phyloP scores from a whole-genome alignment of 2,329 filamentous ascomycete species.

The Talaromyces sp. region DNA sequence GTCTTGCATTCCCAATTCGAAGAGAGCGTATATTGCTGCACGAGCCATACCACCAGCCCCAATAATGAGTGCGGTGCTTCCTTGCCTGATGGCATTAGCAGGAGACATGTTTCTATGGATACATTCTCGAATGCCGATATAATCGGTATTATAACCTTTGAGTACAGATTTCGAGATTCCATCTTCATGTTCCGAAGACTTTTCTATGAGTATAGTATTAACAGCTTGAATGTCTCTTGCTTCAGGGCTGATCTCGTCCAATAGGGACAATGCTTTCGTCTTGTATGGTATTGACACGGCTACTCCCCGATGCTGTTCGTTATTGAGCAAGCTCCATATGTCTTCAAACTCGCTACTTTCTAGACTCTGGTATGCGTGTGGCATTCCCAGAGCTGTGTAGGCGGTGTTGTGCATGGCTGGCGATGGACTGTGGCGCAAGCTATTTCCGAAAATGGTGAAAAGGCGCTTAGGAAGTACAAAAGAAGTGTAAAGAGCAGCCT shows the following conservation, averaged over 20 bases:
- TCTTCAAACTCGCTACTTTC: slow-evolving; percentile 18
- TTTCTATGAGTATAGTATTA: slow-evolving; percentile 29
- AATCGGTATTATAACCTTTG: slow-evolving; percentile 32
- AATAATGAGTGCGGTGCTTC: slow-evolving; percentile 18
- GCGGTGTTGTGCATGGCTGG: slow-evolving; percentile 31
- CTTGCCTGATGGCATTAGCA: slow-evolving; percentile 6
- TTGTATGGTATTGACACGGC: slow-evolving; percentile 31
- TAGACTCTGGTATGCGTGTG: slow-evolving; percentile 24
- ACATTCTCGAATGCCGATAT: slow-evolving; percentile 31
- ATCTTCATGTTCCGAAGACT: slow-evolving; percentile 6
- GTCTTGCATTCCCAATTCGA: slow-evolving; percentile 21
- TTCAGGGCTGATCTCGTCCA: slow-evolving; percentile 26
- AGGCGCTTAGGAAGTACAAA: slow-evolving; percentile 22
- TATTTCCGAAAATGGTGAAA: slow-evolving; percentile 29
- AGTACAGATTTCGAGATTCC: slow-evolving; percentile 17
- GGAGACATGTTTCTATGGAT: slow-evolving; percentile 27
- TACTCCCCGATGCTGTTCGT: slow-evolving; percentile 23
- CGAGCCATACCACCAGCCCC: slow-evolving; percentile 19
- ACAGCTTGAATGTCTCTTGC: slow-evolving; percentile 31
- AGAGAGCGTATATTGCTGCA: slow-evolving; percentile 29
- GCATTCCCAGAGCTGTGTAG: slow-evolving; percentile 27
- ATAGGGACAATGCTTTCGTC: slow-evolving; percentile 23
- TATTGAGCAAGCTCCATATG: slow-evolving; percentile 21
- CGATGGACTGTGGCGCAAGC: slow-evolving; percentile 27
- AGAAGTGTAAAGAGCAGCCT: neutral